Evolutionary conservation across 441 rosid genomes (phyloP).

Genomic region (Raphanus hybrid): DNA sequence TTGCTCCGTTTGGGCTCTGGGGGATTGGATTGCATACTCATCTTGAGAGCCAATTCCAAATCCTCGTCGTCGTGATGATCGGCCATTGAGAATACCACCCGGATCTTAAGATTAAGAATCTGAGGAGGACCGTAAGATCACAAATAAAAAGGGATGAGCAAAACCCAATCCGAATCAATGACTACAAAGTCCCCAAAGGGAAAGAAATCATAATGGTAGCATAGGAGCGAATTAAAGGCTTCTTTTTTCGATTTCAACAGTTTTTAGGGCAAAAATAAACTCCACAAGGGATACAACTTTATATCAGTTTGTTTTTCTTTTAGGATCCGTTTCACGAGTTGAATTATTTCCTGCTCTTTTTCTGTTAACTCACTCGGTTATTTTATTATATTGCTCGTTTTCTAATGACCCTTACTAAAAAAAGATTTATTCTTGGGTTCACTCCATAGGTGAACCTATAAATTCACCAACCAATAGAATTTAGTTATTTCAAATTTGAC

Average conservation of each 20-base stretch:
- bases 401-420: neutral
- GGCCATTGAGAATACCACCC: slow-evolving; percentile 57
- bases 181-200: neutral
- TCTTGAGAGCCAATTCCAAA: slow-evolving; percentile 74
- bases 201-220: neutral
- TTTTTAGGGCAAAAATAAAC: neutral
- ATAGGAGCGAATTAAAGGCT: neutral
- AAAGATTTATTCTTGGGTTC: too few relatives aligned
- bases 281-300: neutral
- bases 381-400: neutral
- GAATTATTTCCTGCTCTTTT: neutral
- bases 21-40: slow-evolving; percentile 89
- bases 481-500: too few relatives aligned
- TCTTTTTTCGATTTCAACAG: neutral
- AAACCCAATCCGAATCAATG: neutral
- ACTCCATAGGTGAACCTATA: too few relatives aligned
- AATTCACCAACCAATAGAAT: too few relatives aligned
- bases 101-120: slow-evolving; percentile 12
- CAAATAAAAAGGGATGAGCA: neutral
- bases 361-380: neutral
- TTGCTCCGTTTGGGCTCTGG: slow-evolving; percentile 96
- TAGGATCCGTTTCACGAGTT: slow-evolving; percentile 2
- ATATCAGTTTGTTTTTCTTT: neutral
- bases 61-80: slow-evolving; percentile 97
- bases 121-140: slow-evolving; percentile 31